Evolutionary conservation across 2,329 filamentous ascomycete genomes (phyloP).

Genomic region (Colletotrichum sp.): DNA sequence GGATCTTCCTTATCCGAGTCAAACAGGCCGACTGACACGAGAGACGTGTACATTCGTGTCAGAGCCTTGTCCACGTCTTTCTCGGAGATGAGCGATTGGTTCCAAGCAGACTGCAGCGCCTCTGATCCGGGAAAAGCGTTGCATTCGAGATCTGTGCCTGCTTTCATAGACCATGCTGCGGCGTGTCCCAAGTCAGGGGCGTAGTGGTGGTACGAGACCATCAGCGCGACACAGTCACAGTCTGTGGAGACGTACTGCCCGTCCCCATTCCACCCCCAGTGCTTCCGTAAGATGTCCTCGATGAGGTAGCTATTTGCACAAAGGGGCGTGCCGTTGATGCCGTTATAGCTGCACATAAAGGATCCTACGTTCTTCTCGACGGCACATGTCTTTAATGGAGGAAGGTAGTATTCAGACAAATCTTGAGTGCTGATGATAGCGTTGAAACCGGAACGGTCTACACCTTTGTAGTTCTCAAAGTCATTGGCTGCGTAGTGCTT

Average conservation of each 20-base stretch:
- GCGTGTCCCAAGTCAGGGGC: constrained; percentile 32
- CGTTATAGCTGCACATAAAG: constrained; percentile 68
- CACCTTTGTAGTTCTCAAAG: constrained; percentile 49
- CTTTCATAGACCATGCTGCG: constrained; percentile 35
- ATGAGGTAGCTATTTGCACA: constrained; percentile 69
- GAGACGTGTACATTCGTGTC: constrained; percentile 55
- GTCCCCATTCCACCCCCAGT: constrained; percentile 67
- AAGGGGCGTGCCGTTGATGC: constrained; percentile 69
- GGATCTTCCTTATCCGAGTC: constrained; percentile 45
- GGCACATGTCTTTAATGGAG: constrained; percentile 68
- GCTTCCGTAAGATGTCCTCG: constrained; percentile 65
- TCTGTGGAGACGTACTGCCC: constrained; percentile 70
- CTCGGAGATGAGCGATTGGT: constrained; percentile 35
- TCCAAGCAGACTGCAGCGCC: constrained; percentile 28
- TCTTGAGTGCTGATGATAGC: constrained; percentile 65
- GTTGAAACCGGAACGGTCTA: constrained; percentile 58
- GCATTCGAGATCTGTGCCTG: constrained; percentile 39
- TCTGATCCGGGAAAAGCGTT: constrained; percentile 25
- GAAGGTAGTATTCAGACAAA: constrained; percentile 71
- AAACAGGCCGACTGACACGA: constrained; percentile 64
- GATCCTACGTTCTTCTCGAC: constrained; percentile 61
- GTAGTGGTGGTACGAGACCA: constrained; percentile 11
- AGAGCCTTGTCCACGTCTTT: constrained; percentile 47
- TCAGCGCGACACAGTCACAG: constrained; percentile 49
- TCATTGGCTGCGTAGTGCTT: constrained; percentile 67